A percentile compares a stretch with the other conserved stretches of the same genome.
Evolutionary conservation across 306 rosid species (phyloP).

Genomic region (Prunus campanulata): DNA sequence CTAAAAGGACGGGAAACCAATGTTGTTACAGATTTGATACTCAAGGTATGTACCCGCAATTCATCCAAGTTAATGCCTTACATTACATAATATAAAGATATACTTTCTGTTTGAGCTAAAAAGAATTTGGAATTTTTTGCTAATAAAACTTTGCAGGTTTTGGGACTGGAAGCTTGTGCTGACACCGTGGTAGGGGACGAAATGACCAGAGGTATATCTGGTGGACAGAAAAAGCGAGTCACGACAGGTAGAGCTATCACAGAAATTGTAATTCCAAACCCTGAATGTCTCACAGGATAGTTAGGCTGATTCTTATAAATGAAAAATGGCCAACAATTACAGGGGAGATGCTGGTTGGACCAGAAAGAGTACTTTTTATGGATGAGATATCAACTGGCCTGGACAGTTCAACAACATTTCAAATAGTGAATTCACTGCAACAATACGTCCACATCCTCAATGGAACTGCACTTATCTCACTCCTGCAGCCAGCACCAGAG

Average conservation of each 20-base stretch:
- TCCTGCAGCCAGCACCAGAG: conserved; percentile 63
- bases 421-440: conserved; percentile 45
- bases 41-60: conserved; percentile 31
- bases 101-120: background rate
- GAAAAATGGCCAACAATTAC: background rate
- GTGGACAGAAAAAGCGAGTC: conserved; percentile 53
- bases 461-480: conserved; percentile 49
- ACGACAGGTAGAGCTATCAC: conserved; percentile 36
- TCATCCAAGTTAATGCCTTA: background rate
- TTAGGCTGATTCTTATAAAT: background rate
- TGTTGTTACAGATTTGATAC: conserved; percentile 40
- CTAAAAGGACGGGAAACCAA: conserved; percentile 31
- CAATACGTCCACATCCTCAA: conserved; percentile 42
- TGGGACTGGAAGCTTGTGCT: conserved; percentile 49
- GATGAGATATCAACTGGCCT: conserved; percentile 56
- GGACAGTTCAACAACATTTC: conserved; percentile 62
- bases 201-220: conserved; percentile 46
- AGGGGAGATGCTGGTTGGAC: conserved; percentile 68
- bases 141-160: conserved; percentile 18
- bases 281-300: background rate
- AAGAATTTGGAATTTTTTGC: background rate
- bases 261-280: background rate
- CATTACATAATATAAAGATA: no score
- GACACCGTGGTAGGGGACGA: conserved; percentile 42
- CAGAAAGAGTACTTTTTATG: conserved; percentile 53